These are phyloP conservation scores for Daldinia vernicosa DNA, from an alignment of 495 filamentous ascomycete genomes.

Conservation along the genomic window DNA sequence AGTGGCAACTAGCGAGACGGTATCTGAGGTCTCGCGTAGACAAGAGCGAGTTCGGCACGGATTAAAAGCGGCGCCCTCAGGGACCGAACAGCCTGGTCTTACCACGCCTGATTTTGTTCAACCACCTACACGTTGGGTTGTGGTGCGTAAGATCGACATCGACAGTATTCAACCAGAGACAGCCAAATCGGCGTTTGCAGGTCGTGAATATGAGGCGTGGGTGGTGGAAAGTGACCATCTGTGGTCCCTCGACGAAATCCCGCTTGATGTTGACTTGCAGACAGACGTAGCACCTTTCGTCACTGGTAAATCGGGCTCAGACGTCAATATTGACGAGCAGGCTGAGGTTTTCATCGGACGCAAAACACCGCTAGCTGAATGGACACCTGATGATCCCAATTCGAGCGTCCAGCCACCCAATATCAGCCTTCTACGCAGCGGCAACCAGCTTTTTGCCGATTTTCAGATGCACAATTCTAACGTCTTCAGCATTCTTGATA, in stretches of 20 bases:
- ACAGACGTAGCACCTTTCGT: conserved; percentile 61
- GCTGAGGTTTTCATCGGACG: conserved; percentile 63
- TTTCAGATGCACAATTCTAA: conserved; percentile 59
- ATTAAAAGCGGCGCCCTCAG: neutral
- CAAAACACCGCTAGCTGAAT: conserved; percentile 34
- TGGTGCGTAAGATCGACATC: conserved; percentile 49
- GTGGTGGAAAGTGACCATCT: conserved; percentile 59
- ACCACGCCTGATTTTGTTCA: conserved; percentile 45
- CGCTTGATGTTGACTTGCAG: conserved; percentile 53
- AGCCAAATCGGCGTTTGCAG: neutral
- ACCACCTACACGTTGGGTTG: conserved; percentile 55
- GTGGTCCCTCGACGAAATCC: conserved; percentile 48
- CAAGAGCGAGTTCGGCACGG: conserved; percentile 13
- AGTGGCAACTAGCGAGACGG: neutral
- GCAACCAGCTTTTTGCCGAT: conserved; percentile 63
- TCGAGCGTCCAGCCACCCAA: conserved; percentile 9
- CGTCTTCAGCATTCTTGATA: conserved; percentile 62
- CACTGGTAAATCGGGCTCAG: neutral
- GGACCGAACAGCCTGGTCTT: conserved; percentile 4
- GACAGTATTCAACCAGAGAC: conserved; percentile 16
- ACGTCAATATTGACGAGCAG: conserved; percentile 48
- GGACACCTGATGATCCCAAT: conserved; percentile 35
- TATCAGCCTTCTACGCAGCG: conserved; percentile 49
- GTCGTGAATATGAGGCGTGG: conserved; percentile 50
- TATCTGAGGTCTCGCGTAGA: neutral